Base-by-base conservation (phyloP, 306 rosid genomes). In the Sophora flavescens region DNA sequence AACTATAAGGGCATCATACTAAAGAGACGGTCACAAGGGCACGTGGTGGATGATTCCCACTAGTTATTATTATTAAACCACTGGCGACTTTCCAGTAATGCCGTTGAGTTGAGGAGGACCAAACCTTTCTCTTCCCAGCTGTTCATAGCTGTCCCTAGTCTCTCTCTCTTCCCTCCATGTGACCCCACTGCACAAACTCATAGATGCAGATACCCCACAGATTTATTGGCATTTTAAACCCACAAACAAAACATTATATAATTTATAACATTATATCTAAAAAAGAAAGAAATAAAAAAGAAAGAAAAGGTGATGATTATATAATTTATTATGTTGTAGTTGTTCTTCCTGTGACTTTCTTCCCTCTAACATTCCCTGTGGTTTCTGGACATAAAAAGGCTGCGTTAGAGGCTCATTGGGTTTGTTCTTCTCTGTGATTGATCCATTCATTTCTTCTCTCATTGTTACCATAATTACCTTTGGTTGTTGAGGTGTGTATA, bases 91-190 rank as follows among this genome's bases (percentile, higher is more conserved):
- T 90, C 86, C 81, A 84, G 96, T 84, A 83, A 86, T 87, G 90
- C 93, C 92, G 91, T 90, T 93, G 74, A 69, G 85, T 70, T 81
- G 69, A 81, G 78, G 91, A 89, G 82, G 57, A 75, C 80, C 92
- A 86, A 87, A 83, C 74, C 79, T 68, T 74, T 42, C 56, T 78
- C 87, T 62, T 71, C 80, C 77, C 86, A 89, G 92, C 94, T 89
- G 96, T 88, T 64, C 83, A 83, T 87, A 86, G 94, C 93, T 93
- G 97, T 93, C 91, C 83, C n/a, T n/a, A n/a, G n/a, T n/a, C n/a
- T 30, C 32, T 30, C 32, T 30, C 32, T 30, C 45, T 41, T 41
- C 45, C 45, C 18, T 71, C 89, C 88, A 85, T 83, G 87, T 88
- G 85, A 86, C 87, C 88, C 82, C 59, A 78, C 83, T 79, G 59